Evolutionary conservation across 306 rosid genomes (phyloP).

Genomic region (Trichosanthes cucumerina): DNA sequence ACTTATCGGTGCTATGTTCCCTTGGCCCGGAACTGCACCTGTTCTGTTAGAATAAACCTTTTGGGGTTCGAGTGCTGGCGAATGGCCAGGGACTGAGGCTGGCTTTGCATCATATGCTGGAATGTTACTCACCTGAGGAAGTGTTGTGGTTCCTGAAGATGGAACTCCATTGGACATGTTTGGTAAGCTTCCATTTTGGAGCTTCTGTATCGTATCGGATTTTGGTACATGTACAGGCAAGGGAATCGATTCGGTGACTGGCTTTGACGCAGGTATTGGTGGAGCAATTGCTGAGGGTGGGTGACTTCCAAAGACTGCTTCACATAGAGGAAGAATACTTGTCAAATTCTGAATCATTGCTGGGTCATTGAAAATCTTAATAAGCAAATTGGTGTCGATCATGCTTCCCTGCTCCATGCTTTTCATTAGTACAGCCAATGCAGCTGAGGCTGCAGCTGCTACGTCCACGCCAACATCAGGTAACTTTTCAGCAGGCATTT

Average conservation of each 20-base stretch:
- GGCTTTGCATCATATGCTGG: slow-evolving; percentile 18
- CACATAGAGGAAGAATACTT: background rate
- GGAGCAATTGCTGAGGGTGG: slow-evolving; percentile 3
- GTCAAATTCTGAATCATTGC: slow-evolving; percentile 42
- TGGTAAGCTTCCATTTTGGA: slow-evolving; percentile 6
- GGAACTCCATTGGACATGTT: slow-evolving; percentile 10
- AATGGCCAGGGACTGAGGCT: background rate
- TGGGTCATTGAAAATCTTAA: slow-evolving; percentile 46
- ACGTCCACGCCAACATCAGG: slow-evolving; percentile 29
- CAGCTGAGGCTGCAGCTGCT: slow-evolving; percentile 33
- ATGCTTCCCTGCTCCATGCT: slow-evolving; percentile 36
- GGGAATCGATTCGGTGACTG: slow-evolving; percentile 11
- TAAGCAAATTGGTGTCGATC: slow-evolving; percentile 49
- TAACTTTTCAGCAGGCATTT: slow-evolving; percentile 12
- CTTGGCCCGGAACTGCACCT: slow-evolving; percentile 16
- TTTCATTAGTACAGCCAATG: slow-evolving; percentile 31
- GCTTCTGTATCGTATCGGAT: slow-evolving; percentile 9
- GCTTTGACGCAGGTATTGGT: slow-evolving; percentile 7
- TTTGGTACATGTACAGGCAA: slow-evolving; percentile 5
- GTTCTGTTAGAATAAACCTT: slow-evolving; percentile 8
- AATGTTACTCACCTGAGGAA: slow-evolving; percentile 7
- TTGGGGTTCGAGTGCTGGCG: slow-evolving; percentile 12
- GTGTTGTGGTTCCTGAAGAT: background rate
- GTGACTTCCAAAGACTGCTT: background rate
- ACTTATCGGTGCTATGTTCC: slow-evolving; percentile 2